Evolutionary conservation across 1,139 yeast genomes (phyloP).

Genomic region (Zygoascus sp.): DNA sequence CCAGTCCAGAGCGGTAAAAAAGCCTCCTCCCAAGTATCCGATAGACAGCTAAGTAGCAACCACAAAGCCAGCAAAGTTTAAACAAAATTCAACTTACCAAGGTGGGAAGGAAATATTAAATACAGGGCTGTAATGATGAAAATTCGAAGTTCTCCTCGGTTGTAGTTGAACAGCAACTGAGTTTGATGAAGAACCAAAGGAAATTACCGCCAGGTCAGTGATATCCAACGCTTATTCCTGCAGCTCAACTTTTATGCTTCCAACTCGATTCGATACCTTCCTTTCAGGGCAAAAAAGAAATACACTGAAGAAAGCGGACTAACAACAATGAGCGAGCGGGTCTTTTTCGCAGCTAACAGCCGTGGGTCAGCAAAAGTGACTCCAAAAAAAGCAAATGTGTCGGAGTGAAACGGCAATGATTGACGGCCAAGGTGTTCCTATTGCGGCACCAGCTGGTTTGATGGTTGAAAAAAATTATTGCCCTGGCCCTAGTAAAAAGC

Average conservation of each 20-base stretch:
- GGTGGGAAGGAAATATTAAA: background rate
- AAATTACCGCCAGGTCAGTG: too few species aligned
- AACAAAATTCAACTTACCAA: background rate
- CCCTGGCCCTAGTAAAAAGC: background rate
- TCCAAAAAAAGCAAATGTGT: background rate
- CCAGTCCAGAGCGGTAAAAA: background rate
- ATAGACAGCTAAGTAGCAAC: background rate
- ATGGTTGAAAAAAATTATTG: background rate
- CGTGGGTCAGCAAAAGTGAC: background rate
- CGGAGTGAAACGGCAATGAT: background rate
- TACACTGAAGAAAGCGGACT: background rate
- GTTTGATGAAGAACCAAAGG: too few species aligned
- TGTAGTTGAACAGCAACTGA: too few species aligned
- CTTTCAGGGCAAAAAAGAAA: background rate
- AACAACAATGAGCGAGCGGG: background rate
- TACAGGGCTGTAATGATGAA: too few species aligned
- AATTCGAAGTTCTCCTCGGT: too few species aligned
- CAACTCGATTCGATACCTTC: background rate
- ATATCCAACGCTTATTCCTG: too few species aligned
- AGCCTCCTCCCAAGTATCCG: background rate
- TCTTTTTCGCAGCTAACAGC: background rate
- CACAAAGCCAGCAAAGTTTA: background rate
- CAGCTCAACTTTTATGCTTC: too few species aligned
- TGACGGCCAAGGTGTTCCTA: background rate
- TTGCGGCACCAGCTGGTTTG: background rate